Evolutionary conservation across 768 basidiomycete species (phyloP).

Genomic region (Leccinum subgranulosum): DNA sequence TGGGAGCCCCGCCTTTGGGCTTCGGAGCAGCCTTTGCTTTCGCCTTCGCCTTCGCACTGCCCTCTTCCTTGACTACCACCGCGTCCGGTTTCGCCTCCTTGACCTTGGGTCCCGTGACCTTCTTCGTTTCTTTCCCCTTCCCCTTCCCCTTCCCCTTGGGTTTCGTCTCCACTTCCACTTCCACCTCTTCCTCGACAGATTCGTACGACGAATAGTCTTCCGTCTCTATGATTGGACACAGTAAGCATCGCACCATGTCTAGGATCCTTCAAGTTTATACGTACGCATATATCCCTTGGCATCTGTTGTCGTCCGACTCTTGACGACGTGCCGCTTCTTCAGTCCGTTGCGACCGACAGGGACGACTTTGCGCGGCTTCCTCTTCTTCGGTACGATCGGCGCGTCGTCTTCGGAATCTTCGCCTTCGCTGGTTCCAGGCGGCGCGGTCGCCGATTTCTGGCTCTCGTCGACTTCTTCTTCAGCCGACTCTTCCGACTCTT

Average conservation of each 20-base stretch:
- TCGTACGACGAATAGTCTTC: conserved; percentile 83
- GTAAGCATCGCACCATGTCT: not conserved
- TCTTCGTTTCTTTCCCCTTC: conserved; percentile 21
- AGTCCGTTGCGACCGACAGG: conserved; percentile 78
- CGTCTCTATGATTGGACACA: conserved; percentile 43
- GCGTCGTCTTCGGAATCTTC: conserved; percentile 29
- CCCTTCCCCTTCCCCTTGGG: conserved; percentile 17
- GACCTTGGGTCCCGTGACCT: conserved; percentile 9
- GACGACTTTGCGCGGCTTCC: conserved; percentile 54
- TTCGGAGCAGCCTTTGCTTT: conserved; percentile 20
- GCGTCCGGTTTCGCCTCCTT: conserved; percentile 15
- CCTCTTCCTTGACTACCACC: conserved; percentile 11
- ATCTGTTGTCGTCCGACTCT: conserved; percentile 52
- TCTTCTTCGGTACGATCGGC: conserved; percentile 33
- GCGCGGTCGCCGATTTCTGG: conserved; percentile 32
- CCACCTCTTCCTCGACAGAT: conserved; percentile 60
- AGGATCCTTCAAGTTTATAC: conserved; percentile 15
- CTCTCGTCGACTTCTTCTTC: conserved; percentile 29
- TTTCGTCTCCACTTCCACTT: conserved; percentile 21
- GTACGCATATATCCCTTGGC: conserved; percentile 73
- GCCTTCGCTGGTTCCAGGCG: conserved; percentile 24
- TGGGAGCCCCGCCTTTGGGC: conserved; percentile 16
- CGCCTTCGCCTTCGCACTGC: conserved; percentile 11
- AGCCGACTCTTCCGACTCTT: conserved; percentile 26
- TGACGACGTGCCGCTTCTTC: conserved; percentile 66